These are phyloP conservation scores for Davidsoniella eucalypti DNA, from an alignment of 2,329 filamentous ascomycete genomes.

Conservation along the genomic window DNA sequence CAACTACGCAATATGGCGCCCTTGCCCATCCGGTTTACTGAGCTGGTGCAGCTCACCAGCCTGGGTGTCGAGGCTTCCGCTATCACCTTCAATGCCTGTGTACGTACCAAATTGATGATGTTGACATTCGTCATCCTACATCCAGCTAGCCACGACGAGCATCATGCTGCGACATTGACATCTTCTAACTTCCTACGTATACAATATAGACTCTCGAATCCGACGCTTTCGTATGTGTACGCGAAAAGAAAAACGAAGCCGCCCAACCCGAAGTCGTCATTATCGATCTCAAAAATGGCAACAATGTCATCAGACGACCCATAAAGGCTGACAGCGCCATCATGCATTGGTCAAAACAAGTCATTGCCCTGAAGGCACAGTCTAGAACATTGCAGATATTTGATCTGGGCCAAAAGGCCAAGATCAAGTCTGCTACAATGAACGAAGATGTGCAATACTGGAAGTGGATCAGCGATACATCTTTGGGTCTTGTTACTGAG, in stretches of 20 bases:
- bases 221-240: slow-evolving; percentile 88
- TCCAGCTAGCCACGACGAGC: no score
- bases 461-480: slow-evolving; percentile 94
- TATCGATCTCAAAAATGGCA: slow-evolving; percentile 91
- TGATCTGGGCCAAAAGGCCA: slow-evolving; percentile 80
- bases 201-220: slow-evolving; percentile 76
- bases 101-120: slow-evolving; percentile 27
- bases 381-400: slow-evolving; percentile 94
- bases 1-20: slow-evolving; percentile 34
- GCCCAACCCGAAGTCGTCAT: slow-evolving; percentile 90
- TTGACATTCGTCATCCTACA: background rate
- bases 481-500: slow-evolving; percentile 79
- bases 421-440: slow-evolving; percentile 93
- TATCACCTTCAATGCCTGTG: slow-evolving; percentile 69
- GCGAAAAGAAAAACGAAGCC: slow-evolving; percentile 77
- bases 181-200: background rate
- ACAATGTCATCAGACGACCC: slow-evolving; percentile 82
- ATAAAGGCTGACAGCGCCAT: slow-evolving; percentile 99
- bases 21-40: slow-evolving; percentile 84
- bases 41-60: slow-evolving; percentile 56
- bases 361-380: slow-evolving; percentile 93
- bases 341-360: slow-evolving; percentile 94
- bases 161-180: slow-evolving; percentile 1
- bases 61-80: slow-evolving; percentile 30
- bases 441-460: slow-evolving; percentile 96